phyloP scores from a whole-genome alignment of 2,329 filamentous ascomycete species.

The Parasarocladium wereldwijsianum region DNA sequence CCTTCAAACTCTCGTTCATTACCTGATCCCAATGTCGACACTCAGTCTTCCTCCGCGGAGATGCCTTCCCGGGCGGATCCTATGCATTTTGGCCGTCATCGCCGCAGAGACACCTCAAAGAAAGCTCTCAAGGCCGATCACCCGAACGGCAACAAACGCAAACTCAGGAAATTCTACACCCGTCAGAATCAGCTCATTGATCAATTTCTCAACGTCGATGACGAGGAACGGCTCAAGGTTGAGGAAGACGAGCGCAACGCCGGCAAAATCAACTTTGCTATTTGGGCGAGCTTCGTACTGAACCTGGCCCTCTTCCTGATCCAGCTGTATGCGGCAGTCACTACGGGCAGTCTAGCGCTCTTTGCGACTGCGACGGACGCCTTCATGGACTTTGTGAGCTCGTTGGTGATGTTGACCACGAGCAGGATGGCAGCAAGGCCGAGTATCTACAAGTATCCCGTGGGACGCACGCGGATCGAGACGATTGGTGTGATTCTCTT shows the following conservation, averaged over 20 bases:
- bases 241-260: constrained; percentile 35
- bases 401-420: constrained; percentile 46
- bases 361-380: constrained; percentile 53
- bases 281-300: constrained; percentile 33
- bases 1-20: too few relatives aligned
- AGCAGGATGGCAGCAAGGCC: constrained; percentile 42
- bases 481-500: constrained; percentile 52
- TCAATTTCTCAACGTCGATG: constrained; percentile 36
- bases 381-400: constrained; percentile 51
- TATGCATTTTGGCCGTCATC: constrained; percentile 23
- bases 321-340: constrained; percentile 42
- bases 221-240: constrained; percentile 34
- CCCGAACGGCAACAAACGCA: constrained; percentile 23
- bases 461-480: constrained; percentile 47
- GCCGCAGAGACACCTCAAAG: constrained; percentile 13
- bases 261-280: constrained; percentile 36
- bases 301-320: constrained; percentile 41
- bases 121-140: constrained; percentile 11
- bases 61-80: constrained; percentile 15
- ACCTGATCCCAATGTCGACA: constrained; percentile 1
- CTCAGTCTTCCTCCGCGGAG: constrained; percentile 2
- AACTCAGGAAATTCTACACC: constrained; percentile 31
- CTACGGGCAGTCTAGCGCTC: constrained; percentile 44
- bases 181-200: constrained; percentile 33
- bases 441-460: constrained; percentile 47